Conservation (phyloP, 1,284 basidiomycete genomes). For the Rhodotorula mucilaginosa region DNA sequence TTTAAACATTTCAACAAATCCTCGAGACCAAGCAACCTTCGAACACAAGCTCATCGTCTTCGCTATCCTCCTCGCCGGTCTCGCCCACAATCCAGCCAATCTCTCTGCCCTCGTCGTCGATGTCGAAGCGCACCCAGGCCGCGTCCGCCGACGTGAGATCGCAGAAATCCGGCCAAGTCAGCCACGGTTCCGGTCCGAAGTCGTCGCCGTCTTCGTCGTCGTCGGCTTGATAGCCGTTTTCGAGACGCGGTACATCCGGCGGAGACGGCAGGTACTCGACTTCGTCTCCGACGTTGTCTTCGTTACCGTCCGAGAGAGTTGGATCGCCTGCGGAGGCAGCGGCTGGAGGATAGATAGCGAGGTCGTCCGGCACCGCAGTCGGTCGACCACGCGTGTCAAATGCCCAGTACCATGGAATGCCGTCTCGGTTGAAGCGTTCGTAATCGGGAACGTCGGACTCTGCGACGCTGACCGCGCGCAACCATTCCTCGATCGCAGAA, state of each 20-base stretch:
- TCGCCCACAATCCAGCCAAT: background rate
- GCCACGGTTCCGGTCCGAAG: background rate
- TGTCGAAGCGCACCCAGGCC: background rate
- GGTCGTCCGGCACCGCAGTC: background rate
- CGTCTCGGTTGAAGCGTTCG: background rate
- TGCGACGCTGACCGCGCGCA: no score
- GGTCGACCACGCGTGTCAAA: background rate
- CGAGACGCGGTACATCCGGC: background rate
- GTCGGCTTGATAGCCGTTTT: background rate
- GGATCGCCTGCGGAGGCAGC: background rate
- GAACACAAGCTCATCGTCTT: no score
- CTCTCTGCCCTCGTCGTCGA: background rate
- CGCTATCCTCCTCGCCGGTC: background rate
- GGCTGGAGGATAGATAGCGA: background rate
- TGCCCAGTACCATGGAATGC: background rate
- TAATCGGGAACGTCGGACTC: no score
- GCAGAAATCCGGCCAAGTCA: background rate
- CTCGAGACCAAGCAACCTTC: no score
- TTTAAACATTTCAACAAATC: no score
- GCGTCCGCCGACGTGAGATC: background rate
- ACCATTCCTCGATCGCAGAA: no score
- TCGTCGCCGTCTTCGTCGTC: background rate
- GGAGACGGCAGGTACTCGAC: background rate
- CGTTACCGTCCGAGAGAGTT: no score
- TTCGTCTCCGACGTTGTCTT: no score